Conservation (phyloP, 2,329 filamentous ascomycete species). For the Pezicula rhizophila region DNA sequence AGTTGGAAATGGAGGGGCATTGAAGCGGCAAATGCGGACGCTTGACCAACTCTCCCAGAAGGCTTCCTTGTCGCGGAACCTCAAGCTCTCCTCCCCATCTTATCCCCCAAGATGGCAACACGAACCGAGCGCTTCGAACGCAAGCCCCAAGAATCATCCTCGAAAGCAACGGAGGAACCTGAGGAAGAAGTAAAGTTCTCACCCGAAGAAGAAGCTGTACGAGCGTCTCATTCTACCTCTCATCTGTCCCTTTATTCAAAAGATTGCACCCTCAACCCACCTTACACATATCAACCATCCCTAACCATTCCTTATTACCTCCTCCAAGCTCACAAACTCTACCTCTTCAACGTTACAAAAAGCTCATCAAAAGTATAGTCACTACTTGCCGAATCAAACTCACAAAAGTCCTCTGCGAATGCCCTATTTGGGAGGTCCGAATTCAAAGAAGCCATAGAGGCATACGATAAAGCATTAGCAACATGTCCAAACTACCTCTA, state of each 20-base stretch:
- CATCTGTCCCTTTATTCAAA: neutral
- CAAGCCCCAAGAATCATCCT: conserved; percentile 11
- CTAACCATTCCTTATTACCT: too few relatives aligned
- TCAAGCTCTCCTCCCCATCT: conserved; percentile 39
- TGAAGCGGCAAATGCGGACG: too few relatives aligned
- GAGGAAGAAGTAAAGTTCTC: conserved; percentile 30
- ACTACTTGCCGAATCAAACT: conserved; percentile 65
- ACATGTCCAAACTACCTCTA: conserved; percentile 79
- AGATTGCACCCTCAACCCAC: neutral
- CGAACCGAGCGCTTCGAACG: conserved; percentile 27
- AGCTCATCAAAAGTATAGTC: conserved; percentile 35
- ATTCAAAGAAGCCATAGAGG: conserved; percentile 72
- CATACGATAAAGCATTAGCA: conserved; percentile 74
- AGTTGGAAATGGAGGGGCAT: too few relatives aligned
- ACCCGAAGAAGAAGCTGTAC: conserved; percentile 36
- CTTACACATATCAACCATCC: too few relatives aligned
- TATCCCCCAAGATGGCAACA: conserved; percentile 18
- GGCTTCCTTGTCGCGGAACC: too few relatives aligned
- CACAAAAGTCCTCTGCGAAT: conserved; percentile 72
- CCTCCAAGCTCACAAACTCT: too few relatives aligned
- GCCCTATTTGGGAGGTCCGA: conserved; percentile 65
- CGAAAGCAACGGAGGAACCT: conserved; percentile 10
- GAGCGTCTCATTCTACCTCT: conserved; percentile 5
- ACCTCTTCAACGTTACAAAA: neutral
- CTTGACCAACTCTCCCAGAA: too few relatives aligned